Base-by-base conservation (phyloP, 2,329 filamentous ascomycete species). In the Peltaster fructicola region DNA sequence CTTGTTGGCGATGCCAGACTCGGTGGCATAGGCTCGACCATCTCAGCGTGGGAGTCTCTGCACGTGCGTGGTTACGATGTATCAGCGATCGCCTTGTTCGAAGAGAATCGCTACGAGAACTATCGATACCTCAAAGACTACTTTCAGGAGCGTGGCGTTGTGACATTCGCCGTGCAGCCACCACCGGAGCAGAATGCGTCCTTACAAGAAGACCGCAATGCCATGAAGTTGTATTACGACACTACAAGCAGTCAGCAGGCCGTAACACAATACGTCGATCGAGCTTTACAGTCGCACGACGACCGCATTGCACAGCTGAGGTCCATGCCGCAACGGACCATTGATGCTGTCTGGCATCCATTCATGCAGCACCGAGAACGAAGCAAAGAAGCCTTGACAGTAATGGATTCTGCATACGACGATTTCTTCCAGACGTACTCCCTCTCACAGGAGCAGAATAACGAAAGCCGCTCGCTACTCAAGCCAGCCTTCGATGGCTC, bases 351-450 rank as follows among this genome's bases (percentile, higher is more conserved):
- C 17, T 90, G 80, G 80, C 85, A 85, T 38, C 80, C 81, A 0
- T 90, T 90, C 39, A 84, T 79, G 0, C 80, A 90, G 38, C 80
- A 90, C 33, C 67, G 67, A 19, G 58, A 64, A 24, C 56, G 79
- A 35, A 54, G 57, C 0, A 49, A 66, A 4, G 51, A 68, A 2
- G 67, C 68, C 8, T 79, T 90, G 22, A 63, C 71, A 0, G 63
- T 71, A 0, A 82, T 90, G 28, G 80, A 90, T 44, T 85, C 79
- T 0, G 80, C 81, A 0, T 65, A 75, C 30, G 76, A 73, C 6
- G 78, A 85, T 41, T 71, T 69, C 43, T 90, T 88, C 47, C 74
- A 85, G 42, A 72, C 70, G 0, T 53, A 43, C 25, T 30, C 35
- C 13, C 40, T 34, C n/a, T 30, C 2, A 26, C 22, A 27, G 28